Evolutionary conservation across 805 yeast species (phyloP), one percentile per base, ranked within the genome.

Genomic region (Millerozyma acaciae): DNA sequence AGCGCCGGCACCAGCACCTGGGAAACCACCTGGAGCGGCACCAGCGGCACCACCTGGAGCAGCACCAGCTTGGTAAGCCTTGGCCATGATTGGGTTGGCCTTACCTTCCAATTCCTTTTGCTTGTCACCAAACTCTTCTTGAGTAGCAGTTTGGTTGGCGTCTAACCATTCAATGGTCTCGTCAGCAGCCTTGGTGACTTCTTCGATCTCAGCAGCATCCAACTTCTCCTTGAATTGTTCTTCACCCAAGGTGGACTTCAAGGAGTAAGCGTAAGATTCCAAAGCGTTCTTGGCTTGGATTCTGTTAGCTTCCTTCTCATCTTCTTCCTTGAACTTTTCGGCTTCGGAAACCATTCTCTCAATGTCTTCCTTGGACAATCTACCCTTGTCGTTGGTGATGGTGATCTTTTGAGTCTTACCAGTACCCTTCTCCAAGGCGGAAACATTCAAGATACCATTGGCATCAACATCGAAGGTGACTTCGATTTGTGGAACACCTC

Each of bases 331-430:
- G 80, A 71, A 89, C 75, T 88, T 89, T 75, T 90, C 97, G 55
- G 97, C 97, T 68, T 90, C 97, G 46, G 85, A 70, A 45, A 90
- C 96, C 97, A 89, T 89, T 70, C 89, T 84, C 74, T 90, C 97
- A 54, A 89, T 89, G 61, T 89, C 97, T 65, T 89, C 96, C 79
- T 88, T 85, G 45, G 96, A 86, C 60, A 89, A 77, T 78, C 97
- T 88, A 70, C 97, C 97, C 76, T 89, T 90, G 68, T 89, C 97
- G 75, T 89, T 90, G 69, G 97, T 89, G 69, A 89, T 90, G 64
- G 97, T 89, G 61, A 89, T 90, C 81, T 90, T 83, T 75, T 83
- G 87, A 52, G 95, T 71, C 78, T 89, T 90, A 75, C 97, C 97
- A 47, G 97, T 90, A 73, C 96, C 96, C 79, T 90, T 89, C 76